phyloP scores from a whole-genome alignment of 202 grass and related monocot species.

The Hordeum pubiflorum region DNA sequence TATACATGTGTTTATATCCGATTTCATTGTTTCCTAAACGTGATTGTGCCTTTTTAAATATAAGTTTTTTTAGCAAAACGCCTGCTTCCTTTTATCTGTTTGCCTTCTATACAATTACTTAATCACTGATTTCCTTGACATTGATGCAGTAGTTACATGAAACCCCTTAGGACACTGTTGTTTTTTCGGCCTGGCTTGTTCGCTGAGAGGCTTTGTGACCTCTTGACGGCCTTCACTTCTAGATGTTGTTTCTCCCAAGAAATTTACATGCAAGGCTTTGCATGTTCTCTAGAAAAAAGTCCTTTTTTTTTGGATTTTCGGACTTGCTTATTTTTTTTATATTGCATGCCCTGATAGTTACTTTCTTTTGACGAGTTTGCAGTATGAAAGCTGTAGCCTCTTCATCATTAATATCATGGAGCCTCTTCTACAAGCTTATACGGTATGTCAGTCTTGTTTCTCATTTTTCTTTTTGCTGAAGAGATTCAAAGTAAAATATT shows the following conservation, averaged over 20 bases:
- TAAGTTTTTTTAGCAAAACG: background rate
- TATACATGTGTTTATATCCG: background rate
- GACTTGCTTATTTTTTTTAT: slow-evolving; percentile 20
- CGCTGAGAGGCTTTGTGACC: background rate
- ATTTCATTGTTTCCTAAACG: background rate
- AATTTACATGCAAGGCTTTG: background rate
- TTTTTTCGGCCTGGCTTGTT: background rate
- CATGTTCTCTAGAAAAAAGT: background rate
- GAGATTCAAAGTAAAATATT: slow-evolving; percentile 26
- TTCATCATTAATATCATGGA: slow-evolving; percentile 99
- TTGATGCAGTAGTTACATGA: background rate
- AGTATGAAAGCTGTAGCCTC: slow-evolving; percentile 87
- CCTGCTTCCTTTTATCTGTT: background rate
- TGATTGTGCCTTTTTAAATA: background rate
- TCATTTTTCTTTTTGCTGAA: background rate
- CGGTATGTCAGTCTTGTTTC: slow-evolving; percentile 51
- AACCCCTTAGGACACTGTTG: background rate
- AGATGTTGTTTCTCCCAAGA: background rate
- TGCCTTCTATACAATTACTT: background rate
- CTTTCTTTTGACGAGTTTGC: slow-evolving; percentile 43
- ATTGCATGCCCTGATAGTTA: slow-evolving; percentile 4
- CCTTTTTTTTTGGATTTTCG: background rate
- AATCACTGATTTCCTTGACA: background rate
- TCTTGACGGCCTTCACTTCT: background rate
- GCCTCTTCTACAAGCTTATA: slow-evolving; percentile 98